Evolutionary conservation across 331 rosid genomes (phyloP).

Genomic region (Cydonia oblonga): DNA sequence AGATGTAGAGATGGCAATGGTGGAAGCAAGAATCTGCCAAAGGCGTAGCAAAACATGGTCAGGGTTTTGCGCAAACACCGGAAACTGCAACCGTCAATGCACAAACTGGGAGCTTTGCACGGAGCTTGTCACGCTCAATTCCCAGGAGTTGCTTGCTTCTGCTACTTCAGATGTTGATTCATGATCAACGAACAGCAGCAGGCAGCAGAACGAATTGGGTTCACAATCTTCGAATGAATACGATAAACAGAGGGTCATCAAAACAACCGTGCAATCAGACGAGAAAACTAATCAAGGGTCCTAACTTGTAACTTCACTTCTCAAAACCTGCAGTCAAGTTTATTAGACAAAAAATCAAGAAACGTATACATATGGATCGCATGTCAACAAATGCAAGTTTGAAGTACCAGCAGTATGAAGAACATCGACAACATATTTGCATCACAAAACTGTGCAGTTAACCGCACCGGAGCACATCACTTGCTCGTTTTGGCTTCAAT

Average conservation of each 20-base stretch:
- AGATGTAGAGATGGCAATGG: constrained; percentile 10
- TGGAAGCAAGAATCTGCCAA: constrained; percentile 21
- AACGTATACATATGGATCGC: not conserved
- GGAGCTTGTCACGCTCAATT: constrained; percentile 25
- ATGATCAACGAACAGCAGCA: not conserved
- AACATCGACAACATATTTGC: not conserved
- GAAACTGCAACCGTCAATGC: constrained; percentile 18
- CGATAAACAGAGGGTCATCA: not conserved
- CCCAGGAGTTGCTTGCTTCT: constrained; percentile 32
- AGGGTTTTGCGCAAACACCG: constrained; percentile 1
- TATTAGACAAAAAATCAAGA: not conserved
- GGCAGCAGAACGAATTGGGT: not conserved
- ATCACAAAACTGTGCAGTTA: not conserved
- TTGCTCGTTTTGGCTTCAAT: not conserved
- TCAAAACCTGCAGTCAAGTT: not conserved
- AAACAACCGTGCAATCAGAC: not conserved
- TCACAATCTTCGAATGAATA: not conserved
- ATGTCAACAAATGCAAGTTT: not conserved
- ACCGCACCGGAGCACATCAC: not conserved
- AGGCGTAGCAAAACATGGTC: constrained; percentile 23
- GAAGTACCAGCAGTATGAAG: not conserved
- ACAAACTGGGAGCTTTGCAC: constrained; percentile 14
- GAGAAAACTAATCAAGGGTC: not conserved
- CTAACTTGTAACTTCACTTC: not conserved
- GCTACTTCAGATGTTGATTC: constrained; percentile 21